Base-by-base conservation (phyloP, 2,329 filamentous ascomycete genomes). In the Talaromyces sp. region DNA sequence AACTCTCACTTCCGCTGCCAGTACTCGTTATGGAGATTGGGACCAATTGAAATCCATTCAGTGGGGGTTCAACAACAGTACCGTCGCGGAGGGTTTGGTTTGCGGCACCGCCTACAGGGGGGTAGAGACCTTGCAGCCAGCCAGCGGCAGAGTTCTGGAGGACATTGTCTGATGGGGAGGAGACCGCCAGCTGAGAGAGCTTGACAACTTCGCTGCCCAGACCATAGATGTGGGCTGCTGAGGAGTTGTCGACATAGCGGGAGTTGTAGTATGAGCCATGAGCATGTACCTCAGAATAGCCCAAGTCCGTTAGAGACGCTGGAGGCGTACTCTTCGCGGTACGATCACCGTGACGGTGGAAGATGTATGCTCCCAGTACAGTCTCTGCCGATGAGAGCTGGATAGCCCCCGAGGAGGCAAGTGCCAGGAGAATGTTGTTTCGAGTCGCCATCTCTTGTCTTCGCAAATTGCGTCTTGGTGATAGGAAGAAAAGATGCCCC, bases 301-400 rank as follows among this genome's bases (percentile, higher is more conserved):
- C 93, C 57, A 96, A 83, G 63, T 88, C 83, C 13, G 93, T 96
- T 72, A 97, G 78, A 66, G 84, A 83, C 30, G 90, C 86, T 13
- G 89, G 89, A 53, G 86, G 81, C 65, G 85, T 86, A 19, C 85
- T 81, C 79, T 96, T 96, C 65, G 91, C 79, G 0, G 92, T 93
- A 60, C 93, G 87, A 75, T 97, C 93, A 62, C 93, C 93, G 78
- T 97, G 93, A 53, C 93, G 89, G 68, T 91, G 87, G 81, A 96
- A 96, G 76, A 96, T 87, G 75, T 93, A 95, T 53, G 88, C 87
- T 58, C 92, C 92, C 17, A 96, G 82, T 30, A 95, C 81, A 0
- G 87, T 90, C 78, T 96, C 90, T 22, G 75, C 75, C 8, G 71
- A 57, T 7, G 61, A 57, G 32, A 55, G 54, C 54, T 47, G 58